phyloP scores from a whole-genome alignment of 768 basidiomycete species.

The Trichaptum fuscoviolaceum region DNA sequence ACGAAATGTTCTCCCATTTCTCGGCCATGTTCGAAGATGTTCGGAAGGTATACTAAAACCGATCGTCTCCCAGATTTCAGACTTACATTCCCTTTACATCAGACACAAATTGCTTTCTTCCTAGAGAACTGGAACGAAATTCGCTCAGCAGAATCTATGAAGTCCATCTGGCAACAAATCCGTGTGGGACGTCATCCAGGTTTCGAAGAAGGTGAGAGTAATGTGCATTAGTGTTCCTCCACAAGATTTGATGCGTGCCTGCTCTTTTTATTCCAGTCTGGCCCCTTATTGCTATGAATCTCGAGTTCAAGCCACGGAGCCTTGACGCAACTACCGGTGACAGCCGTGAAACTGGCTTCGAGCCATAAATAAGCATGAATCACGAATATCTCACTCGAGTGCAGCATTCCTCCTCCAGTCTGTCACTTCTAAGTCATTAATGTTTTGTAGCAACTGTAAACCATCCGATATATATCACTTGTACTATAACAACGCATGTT shows the following conservation, averaged over 20 bases:
- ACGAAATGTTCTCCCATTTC: constrained; percentile 84
- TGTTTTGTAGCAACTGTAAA: too few relatives aligned
- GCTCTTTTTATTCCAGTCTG: constrained; percentile 11
- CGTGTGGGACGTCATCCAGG: constrained; percentile 79
- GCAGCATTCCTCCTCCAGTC: too few relatives aligned
- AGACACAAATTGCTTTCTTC: constrained; percentile 65
- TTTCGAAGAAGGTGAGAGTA: constrained; percentile 70
- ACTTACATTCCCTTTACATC: constrained; percentile 28
- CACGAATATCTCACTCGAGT: too few relatives aligned
- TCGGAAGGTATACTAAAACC: constrained; percentile 46
- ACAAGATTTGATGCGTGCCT: constrained; percentile 11
- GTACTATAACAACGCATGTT: too few relatives aligned
- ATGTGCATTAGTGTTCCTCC: neutral
- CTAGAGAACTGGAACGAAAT: constrained; percentile 79
- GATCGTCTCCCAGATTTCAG: neutral
- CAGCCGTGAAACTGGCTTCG: constrained; percentile 5
- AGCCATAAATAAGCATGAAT: constrained; percentile 15
- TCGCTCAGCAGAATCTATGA: constrained; percentile 78
- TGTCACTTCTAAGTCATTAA: too few relatives aligned
- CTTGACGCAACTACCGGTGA: constrained; percentile 7
- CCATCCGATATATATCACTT: too few relatives aligned
- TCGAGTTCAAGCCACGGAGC: constrained; percentile 15
- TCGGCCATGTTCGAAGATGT: constrained; percentile 78
- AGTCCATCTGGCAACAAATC: constrained; percentile 80
- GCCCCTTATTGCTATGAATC: constrained; percentile 17